These are phyloP conservation scores for Rhizopus arrhizus DNA, from an alignment of 371 early-diverging fungal genomes.

Conservation along the genomic window DNA sequence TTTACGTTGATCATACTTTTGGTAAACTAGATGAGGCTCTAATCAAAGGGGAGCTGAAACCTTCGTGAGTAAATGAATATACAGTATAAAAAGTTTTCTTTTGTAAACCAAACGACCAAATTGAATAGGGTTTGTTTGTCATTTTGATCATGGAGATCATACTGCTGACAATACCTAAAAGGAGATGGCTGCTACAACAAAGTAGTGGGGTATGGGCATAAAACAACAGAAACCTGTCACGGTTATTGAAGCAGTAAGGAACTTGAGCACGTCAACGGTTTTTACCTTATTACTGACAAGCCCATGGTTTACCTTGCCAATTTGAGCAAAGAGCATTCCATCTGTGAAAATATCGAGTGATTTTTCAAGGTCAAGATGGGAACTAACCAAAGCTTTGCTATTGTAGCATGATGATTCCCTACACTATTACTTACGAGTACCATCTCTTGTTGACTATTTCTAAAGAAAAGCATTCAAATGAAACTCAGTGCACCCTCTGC, in stretches of 20 bases:
- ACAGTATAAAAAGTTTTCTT: slow-evolving; percentile 88
- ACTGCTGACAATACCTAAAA: slow-evolving; percentile 88
- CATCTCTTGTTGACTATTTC: slow-evolving; percentile 43
- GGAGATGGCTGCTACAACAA: slow-evolving; percentile 81
- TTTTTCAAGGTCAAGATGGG: slow-evolving; percentile 86
- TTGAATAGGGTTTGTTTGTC: slow-evolving; percentile 57
- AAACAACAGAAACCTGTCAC: slow-evolving; percentile 83
- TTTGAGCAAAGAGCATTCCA: slow-evolving; percentile 86
- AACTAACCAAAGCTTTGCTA: slow-evolving; percentile 86
- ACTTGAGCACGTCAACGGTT: slow-evolving; percentile 88
- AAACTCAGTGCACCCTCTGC: slow-evolving; percentile 66
- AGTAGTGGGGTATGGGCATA: slow-evolving; percentile 72
- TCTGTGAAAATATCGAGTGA: slow-evolving; percentile 92
- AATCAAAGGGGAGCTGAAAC: slow-evolving; percentile 93
- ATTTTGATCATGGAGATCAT: slow-evolving; percentile 76
- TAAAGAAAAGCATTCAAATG: slow-evolving; percentile 62
- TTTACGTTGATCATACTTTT: slow-evolving; percentile 94
- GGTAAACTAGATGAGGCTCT: slow-evolving; percentile 89
- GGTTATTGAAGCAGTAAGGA: slow-evolving; percentile 91
- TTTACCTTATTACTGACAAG: slow-evolving; percentile 96
- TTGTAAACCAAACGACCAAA: slow-evolving; percentile 70
- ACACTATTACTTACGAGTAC: slow-evolving; percentile 83
- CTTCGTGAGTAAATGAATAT: slow-evolving; percentile 95
- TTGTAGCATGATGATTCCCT: slow-evolving; percentile 87
- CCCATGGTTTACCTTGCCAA: slow-evolving; percentile 98